Conservation (phyloP, 2,329 filamentous ascomycete species). For the Camptophora hylomeconis region DNA sequence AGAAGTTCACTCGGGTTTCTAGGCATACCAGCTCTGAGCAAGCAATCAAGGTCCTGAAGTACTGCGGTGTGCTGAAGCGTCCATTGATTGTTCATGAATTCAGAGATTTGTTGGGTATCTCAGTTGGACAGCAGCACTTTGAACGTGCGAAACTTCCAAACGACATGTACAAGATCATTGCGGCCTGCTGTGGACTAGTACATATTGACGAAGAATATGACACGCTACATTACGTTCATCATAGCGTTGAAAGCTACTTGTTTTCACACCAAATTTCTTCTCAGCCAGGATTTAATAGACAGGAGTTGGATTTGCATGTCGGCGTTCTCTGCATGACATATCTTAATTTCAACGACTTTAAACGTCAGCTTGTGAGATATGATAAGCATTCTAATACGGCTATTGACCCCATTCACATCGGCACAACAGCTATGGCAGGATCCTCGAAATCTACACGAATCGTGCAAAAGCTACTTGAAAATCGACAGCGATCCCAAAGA, state of each 20-base stretch:
- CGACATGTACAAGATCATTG: constrained; percentile 10
- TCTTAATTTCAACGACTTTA: constrained; percentile 7
- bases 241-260: constrained; percentile 7
- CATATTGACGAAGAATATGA: constrained; percentile 14
- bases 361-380: constrained; percentile 3
- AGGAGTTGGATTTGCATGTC: constrained; percentile 2
- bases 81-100: constrained; percentile 7
- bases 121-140: constrained; percentile 5
- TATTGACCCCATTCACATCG: not conserved
- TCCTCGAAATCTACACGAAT: not conserved
- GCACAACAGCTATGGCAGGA: not conserved
- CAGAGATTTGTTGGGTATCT: constrained; percentile 6
- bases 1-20: constrained; percentile 4
- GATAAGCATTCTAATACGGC: not conserved
- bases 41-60: constrained; percentile 6
- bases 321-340: constrained; percentile 9
- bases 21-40: constrained; percentile 1
- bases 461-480: not conserved
- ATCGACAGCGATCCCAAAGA: not conserved
- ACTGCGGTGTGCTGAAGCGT: constrained; percentile 4
- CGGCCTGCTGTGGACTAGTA: constrained; percentile 9
- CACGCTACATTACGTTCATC: constrained; percentile 7
- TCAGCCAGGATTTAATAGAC: not conserved
- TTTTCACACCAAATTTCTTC: constrained; percentile 1
- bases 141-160: constrained; percentile 8